These are phyloP conservation scores for Echinosophora koreensis DNA, from an alignment of 306 rosid species.

Conservation along the genomic window DNA sequence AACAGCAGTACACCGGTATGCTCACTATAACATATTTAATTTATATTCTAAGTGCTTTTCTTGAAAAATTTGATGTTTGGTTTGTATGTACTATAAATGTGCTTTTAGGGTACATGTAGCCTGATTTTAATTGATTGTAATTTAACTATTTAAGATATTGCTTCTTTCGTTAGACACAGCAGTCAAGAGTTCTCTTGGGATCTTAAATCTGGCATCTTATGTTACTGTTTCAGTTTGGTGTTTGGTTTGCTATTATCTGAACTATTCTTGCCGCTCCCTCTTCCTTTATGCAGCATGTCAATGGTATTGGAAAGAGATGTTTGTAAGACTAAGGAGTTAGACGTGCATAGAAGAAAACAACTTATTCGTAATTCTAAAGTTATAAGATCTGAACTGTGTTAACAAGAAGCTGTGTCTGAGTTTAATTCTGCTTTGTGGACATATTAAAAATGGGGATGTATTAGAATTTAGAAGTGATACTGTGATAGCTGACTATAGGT, in stretches of 20 bases:
- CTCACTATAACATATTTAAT: constrained; percentile 20
- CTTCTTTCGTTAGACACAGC: not conserved
- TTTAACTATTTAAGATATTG: not conserved
- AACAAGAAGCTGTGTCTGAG: not conserved
- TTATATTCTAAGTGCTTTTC: not conserved
- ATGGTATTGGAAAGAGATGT: not conserved
- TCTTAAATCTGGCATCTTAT: constrained; percentile 11
- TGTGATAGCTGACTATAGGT: not conserved
- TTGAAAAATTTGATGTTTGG: not conserved
- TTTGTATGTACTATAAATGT: constrained; percentile 6
- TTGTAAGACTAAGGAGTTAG: not conserved
- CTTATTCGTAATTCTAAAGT: not conserved
- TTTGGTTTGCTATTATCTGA: not conserved
- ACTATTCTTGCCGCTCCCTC: not conserved
- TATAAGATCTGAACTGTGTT: not conserved
- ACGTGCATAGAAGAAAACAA: not conserved
- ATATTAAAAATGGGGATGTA: not conserved
- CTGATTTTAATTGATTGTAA: not conserved
- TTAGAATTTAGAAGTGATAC: not conserved
- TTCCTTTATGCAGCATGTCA: not conserved
- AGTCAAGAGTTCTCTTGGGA: constrained; percentile 48
- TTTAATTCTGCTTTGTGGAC: not conserved
- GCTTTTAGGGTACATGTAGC: not conserved
- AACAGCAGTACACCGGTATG: constrained; percentile 70
- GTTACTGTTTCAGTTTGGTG: not conserved